Evolutionary conservation across 768 basidiomycete species (phyloP), one percentile per base, ranked within the genome.

Genomic region (Suillus americanus): DNA sequence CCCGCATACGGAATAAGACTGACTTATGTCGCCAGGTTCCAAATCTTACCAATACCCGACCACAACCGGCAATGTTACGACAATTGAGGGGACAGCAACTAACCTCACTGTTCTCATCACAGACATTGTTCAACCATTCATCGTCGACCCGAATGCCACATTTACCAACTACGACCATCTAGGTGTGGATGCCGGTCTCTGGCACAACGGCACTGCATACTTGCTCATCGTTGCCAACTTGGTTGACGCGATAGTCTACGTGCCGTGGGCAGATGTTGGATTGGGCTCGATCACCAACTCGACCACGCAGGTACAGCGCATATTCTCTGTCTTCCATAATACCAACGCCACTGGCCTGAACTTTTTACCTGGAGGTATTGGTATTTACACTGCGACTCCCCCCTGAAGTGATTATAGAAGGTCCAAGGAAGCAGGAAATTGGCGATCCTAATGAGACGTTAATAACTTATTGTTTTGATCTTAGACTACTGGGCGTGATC

Each of bases 41-140:
- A 73, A 74, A 0, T 77, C 74, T 6, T 75, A 65, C 64, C 65
- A 69, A 60, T 76, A 67, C 33, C 75, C 74, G 5, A 71, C 71
- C 10, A 65, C 67, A 8, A 66, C 71, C 3, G 68, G 69, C 25
- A 65, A 62, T 25, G 60, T 12, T n/a, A 64, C 64, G 12, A 75
- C 72, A 10, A 74, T 77, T 48, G 73, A 71, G 43, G 68, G 68
- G 0, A 72, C 67, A 1, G 71, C 70, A 1, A 1, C 5, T 0
- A 46, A n/a, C 13, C 6, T 74, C 12, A 73, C 45, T 0, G 4
- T 0, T 6, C 0, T 73, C 60, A 6, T 73, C 37, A 9, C 46
- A 0, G 1, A 65, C 1, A 5, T 7, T 4, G 30, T 77, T 48
- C 68, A 69, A 46, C 68, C 74, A 2, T 77, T 73, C 67, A 12